Conservation (phyloP, 306 rosid species). For the apple (Malus domestica) region ASM211411v1 NC_041802.1:29739501-29740000, state of each 20-base stretch:
- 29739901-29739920: conserved; percentile 88
- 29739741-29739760: conserved; percentile 69
- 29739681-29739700: conserved; percentile 35
- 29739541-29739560: conserved; percentile 72
- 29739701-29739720: conserved; percentile 69
- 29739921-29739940: conserved; percentile 75
- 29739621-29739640: background rate
- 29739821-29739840: background rate
- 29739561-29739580: conserved; percentile 56
- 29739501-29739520: conserved; percentile 63
- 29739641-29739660: background rate
- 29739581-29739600: conserved; percentile 37
- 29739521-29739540: conserved; percentile 67
- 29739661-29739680: background rate
- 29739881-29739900: conserved; percentile 61
- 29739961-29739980: conserved; percentile 81
- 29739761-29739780: conserved; percentile 83
- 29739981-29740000: conserved; percentile 80
- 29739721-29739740: conserved; percentile 66
- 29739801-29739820: conserved; percentile 61
- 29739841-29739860: background rate
- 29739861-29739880: conserved; percentile 13
- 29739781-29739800: conserved; percentile 90
- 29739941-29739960: conserved; percentile 74
- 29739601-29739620: background rate